Evolutionary conservation across 2,329 filamentous ascomycete species (phyloP).

Genomic region (Aspergillus amoenus): DNA sequence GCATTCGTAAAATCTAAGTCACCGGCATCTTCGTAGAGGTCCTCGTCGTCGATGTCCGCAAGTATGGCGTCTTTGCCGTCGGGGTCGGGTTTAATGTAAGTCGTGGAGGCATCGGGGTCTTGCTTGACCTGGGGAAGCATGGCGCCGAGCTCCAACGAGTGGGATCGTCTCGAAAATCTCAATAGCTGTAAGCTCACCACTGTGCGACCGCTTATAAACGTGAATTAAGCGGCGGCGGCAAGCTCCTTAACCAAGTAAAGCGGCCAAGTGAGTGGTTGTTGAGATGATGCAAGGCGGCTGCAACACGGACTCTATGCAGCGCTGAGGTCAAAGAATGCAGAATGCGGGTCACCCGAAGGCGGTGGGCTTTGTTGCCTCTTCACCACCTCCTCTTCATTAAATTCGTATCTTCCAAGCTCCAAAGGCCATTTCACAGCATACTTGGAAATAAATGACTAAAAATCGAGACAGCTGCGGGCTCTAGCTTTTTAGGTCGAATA

Average conservation of each 20-base stretch:
- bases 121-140: slow-evolving; percentile 41
- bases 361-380: slow-evolving; percentile 12
- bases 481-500: too few species aligned
- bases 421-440: neutral
- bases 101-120: slow-evolving; percentile 38
- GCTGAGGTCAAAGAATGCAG: slow-evolving; percentile 4
- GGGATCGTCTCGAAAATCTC: neutral
- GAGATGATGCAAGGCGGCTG: slow-evolving; percentile 16
- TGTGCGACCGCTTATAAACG: slow-evolving; percentile 8
- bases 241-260: neutral
- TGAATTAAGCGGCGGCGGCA: neutral
- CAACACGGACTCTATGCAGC: slow-evolving; percentile 6
- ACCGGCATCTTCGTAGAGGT: slow-evolving; percentile 68
- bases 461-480: too few species aligned
- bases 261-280: slow-evolving; percentile 6
- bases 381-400: neutral
- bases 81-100: slow-evolving; percentile 43
- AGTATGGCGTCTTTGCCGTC: slow-evolving; percentile 39
- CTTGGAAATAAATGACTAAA: neutral
- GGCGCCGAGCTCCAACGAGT: slow-evolving; percentile 11
- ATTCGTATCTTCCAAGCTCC: neutral
- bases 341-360: slow-evolving; percentile 19
- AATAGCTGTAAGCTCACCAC: neutral
- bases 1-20: slow-evolving; percentile 60
- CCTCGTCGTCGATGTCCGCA: slow-evolving; percentile 56